Conservation (phyloP, 352 stramenopile genomes). For the Elongisporangium undulatum region DNA sequence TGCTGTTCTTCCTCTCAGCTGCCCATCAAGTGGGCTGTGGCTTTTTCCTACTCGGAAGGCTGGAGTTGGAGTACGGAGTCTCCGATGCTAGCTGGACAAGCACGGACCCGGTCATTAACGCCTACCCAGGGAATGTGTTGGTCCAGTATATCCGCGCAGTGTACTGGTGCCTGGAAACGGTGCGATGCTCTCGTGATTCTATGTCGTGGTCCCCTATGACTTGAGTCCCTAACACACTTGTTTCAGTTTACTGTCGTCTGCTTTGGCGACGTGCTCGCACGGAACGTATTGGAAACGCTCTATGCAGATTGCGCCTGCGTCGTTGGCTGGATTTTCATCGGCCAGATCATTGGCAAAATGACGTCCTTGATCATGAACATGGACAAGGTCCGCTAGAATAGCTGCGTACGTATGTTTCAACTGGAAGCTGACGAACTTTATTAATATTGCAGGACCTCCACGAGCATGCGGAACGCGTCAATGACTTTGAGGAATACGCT, state of each 20-base stretch:
- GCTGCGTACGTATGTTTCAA: too few relatives aligned
- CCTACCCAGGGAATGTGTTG: conserved; percentile 6
- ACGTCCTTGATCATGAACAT: conserved; percentile 18
- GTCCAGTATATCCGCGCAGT: conserved; percentile 17
- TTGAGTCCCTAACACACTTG: too few relatives aligned
- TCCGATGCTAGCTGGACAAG: conserved; percentile 15
- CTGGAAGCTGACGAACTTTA: too few relatives aligned
- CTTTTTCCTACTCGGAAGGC: conserved; percentile 16
- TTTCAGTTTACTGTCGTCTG: conserved; percentile 21
- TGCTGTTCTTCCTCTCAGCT: conserved; percentile 17
- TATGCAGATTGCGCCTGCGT: conserved; percentile 12
- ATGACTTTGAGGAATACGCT: conserved; percentile 22
- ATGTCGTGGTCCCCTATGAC: too few relatives aligned
- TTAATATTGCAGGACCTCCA: conserved; percentile 6
- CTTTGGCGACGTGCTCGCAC: conserved; percentile 16
- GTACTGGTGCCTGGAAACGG: conserved; percentile 22
- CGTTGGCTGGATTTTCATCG: conserved; percentile 22
- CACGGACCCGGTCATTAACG: conserved; percentile 9
- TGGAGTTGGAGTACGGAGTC: conserved; percentile 13
- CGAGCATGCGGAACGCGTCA: conserved; percentile 17
- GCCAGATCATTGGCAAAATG: conserved; percentile 19
- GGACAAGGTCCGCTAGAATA: conserved; percentile 8
- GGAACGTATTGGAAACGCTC: conserved; percentile 15
- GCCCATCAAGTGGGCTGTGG: conserved; percentile 17
- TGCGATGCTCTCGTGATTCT: not conserved